Evolutionary conservation across 257 asterid species (phyloP).

Genomic region (Anisodus tanguticus): DNA sequence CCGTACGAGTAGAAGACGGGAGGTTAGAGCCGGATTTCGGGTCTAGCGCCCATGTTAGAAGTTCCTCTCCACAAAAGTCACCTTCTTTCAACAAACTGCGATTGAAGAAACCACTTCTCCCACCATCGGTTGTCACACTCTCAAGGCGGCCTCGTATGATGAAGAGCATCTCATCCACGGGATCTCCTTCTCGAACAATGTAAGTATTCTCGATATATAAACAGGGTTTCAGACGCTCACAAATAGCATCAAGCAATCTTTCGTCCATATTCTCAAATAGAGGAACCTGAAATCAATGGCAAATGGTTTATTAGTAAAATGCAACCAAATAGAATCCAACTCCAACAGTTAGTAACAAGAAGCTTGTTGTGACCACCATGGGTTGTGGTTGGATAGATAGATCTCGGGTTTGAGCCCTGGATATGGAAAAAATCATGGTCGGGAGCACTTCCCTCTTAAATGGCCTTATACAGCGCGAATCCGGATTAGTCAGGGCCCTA

Average conservation of each 20-base stretch:
- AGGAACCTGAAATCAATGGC: slow-evolving; percentile 68
- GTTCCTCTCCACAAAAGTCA: slow-evolving; percentile 97
- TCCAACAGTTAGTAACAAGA: background rate
- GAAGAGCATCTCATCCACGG: slow-evolving; percentile 96
- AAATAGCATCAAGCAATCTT: slow-evolving; percentile 93
- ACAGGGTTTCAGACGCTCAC: slow-evolving; percentile 90
- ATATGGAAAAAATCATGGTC: no score
- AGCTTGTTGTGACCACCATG: background rate
- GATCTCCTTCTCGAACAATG: slow-evolving; percentile 98
- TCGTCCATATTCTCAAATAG: slow-evolving; percentile 96
- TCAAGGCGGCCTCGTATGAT: slow-evolving; percentile 97
- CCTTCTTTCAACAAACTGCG: slow-evolving; percentile 85
- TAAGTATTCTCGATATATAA: slow-evolving; percentile 80
- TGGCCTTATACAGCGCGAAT: no score
- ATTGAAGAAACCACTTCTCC: slow-evolving; percentile 96
- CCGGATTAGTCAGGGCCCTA: no score
- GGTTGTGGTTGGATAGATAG: no score
- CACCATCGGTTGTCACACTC: slow-evolving; percentile 98
- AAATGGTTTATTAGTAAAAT: background rate
- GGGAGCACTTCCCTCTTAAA: no score
- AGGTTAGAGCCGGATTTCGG: slow-evolving; percentile 88
- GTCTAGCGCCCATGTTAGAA: slow-evolving; percentile 95
- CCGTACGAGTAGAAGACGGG: slow-evolving; percentile 95
- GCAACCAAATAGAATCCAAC: background rate
- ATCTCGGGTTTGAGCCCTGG: no score